phyloP scores from a whole-genome alignment of 306 rosid genomes.

The Cicer judaicum region DNA sequence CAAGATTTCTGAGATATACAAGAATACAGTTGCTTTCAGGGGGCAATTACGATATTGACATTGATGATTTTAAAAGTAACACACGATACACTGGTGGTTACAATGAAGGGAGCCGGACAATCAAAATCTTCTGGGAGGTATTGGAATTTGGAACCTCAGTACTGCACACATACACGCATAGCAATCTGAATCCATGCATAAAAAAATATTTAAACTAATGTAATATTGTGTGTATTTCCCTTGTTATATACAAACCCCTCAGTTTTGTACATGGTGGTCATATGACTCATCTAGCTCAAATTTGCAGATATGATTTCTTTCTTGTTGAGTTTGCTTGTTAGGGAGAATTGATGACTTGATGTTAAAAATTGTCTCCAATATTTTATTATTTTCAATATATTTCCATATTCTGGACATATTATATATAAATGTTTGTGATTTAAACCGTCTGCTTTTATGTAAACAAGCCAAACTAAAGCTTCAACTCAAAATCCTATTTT shows the following conservation, averaged over 20 bases:
- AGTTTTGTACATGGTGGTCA: neutral
- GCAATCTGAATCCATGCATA: neutral
- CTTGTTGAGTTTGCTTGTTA: constrained; percentile 8
- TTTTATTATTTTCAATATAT: constrained; percentile 23
- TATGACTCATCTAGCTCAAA: constrained; percentile 4
- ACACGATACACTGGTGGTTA: constrained; percentile 94
- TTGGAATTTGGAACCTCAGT: constrained; percentile 32
- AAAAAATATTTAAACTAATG: neutral
- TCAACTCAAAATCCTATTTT: neutral
- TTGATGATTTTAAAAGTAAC: constrained; percentile 83
- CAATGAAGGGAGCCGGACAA: constrained; percentile 80
- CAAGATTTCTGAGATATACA: constrained; percentile 48
- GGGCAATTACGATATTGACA: constrained; percentile 89
- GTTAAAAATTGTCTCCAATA: neutral
- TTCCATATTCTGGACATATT: constrained; percentile 17
- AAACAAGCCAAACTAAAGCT: neutral
- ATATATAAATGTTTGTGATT: neutral
- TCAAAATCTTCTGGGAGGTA: constrained; percentile 98
- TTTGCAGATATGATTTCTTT: constrained; percentile 24
- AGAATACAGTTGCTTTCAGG: constrained; percentile 91
- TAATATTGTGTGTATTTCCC: neutral
- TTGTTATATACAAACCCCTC: neutral
- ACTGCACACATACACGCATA: neutral
- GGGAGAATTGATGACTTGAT: constrained; percentile 22
- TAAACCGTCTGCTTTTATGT: neutral